Percentiles rank a stretch among this genome's conserved stretches.
Evolutionary conservation across 495 filamentous ascomycete genomes (phyloP).

Genomic region (Penicillium soppii): DNA sequence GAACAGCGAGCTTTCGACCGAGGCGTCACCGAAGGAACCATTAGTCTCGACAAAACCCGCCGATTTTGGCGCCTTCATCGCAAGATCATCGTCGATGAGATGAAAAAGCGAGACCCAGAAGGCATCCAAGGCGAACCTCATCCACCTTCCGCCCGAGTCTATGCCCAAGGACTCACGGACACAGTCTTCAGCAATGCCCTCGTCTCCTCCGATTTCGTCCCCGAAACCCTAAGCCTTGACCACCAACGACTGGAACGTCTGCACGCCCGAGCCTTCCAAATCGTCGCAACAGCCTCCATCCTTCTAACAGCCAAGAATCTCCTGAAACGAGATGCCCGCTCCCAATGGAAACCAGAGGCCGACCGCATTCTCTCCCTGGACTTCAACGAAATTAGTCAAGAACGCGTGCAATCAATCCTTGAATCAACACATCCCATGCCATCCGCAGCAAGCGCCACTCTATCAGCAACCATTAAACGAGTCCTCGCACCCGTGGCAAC

Average conservation of each 20-base stretch:
- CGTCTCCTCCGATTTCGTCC: slow-evolving; percentile 59
- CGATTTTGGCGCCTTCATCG: slow-evolving; percentile 72
- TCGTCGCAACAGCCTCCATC: slow-evolving; percentile 78
- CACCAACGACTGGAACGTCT: slow-evolving; percentile 63
- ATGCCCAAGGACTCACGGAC: slow-evolving; percentile 70
- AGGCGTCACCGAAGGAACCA: slow-evolving; percentile 61
- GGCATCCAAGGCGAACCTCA: slow-evolving; percentile 51
- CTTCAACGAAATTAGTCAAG: slow-evolving; percentile 53
- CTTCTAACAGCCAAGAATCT: slow-evolving; percentile 92
- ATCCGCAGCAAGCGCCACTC: slow-evolving; percentile 40
- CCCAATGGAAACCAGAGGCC: slow-evolving; percentile 85
- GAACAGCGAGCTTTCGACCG: slow-evolving; percentile 76
- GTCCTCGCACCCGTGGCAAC: slow-evolving; percentile 50
- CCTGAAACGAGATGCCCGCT: slow-evolving; percentile 86
- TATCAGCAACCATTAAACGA: slow-evolving; percentile 52
- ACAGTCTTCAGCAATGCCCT: slow-evolving; percentile 60
- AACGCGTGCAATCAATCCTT: slow-evolving; percentile 72
- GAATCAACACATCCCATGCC: slow-evolving; percentile 83
- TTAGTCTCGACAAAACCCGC: slow-evolving; percentile 58
- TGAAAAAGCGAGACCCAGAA: slow-evolving; percentile 69
- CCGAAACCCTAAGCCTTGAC: slow-evolving; percentile 87
- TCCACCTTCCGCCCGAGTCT: slow-evolving; percentile 60
- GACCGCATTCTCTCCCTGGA: slow-evolving; percentile 65
- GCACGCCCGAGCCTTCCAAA: slow-evolving; percentile 66
- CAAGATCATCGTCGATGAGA: slow-evolving; percentile 67